These are phyloP conservation scores for Prunella vulgaris DNA, from an alignment of 257 asterid species.

Conservation along the genomic window DNA sequence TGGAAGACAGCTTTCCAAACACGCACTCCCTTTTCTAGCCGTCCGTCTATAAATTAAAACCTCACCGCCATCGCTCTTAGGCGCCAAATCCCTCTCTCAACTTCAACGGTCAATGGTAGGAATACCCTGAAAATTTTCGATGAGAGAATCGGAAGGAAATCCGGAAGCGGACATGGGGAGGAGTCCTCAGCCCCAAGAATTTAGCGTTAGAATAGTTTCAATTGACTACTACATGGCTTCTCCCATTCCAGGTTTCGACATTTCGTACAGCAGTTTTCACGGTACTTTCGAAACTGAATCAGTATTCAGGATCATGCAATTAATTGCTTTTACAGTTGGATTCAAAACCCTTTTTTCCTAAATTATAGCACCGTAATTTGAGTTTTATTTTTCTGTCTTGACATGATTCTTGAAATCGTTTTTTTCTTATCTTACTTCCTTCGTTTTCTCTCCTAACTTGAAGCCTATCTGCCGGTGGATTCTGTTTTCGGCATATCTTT, in stretches of 20 bases:
- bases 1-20: not conserved
- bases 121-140: constrained; percentile 6
- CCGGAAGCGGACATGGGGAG: constrained; percentile 43
- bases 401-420: not conserved
- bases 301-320: no score
- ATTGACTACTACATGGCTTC: constrained; percentile 78
- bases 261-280: constrained; percentile 64
- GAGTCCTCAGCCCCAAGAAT: constrained; percentile 43
- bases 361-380: not conserved
- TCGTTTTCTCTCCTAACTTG: not conserved
- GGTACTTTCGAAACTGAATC: constrained; percentile 26
- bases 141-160: not conserved
- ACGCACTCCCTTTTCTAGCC: not conserved
- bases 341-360: no score
- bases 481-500: not conserved
- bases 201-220: constrained; percentile 80
- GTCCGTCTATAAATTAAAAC: not conserved
- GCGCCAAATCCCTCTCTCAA: constrained; percentile 22
- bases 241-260: constrained; percentile 65
- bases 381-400: not conserved
- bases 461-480: not conserved
- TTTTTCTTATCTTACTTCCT: not conserved
- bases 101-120: constrained; percentile 7
- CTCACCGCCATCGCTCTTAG: not conserved
- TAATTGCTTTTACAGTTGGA: no score